phyloP scores from a whole-genome alignment of 2,329 filamentous ascomycete genomes.

The Intubia oerlemansii region DNA sequence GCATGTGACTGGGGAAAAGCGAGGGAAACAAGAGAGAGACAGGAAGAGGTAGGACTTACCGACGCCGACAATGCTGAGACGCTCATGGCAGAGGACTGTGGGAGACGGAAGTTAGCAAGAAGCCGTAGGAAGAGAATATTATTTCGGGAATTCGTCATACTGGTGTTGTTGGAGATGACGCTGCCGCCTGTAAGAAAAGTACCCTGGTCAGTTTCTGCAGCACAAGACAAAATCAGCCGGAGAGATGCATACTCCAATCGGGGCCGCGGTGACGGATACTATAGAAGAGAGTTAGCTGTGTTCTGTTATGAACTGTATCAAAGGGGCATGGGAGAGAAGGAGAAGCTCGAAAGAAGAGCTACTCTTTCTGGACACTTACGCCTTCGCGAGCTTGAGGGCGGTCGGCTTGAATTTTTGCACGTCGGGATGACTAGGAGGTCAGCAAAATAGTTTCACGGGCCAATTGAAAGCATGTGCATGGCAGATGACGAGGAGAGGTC shows the following conservation, averaged over 20 bases:
- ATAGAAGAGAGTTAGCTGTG: constrained; percentile 10
- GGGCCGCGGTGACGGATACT: constrained; percentile 91
- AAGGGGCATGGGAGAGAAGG: constrained; percentile 6
- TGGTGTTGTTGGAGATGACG: constrained; percentile 75
- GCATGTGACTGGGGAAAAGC: constrained; percentile 7
- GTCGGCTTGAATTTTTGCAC: constrained; percentile 92
- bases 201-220: too few relatives aligned
- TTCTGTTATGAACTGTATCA: constrained; percentile 5
- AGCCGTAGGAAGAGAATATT: neutral
- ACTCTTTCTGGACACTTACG: constrained; percentile 40
- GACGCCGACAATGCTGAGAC: constrained; percentile 91
- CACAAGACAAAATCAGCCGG: neutral
- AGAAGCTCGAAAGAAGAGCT: neutral
- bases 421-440: constrained; percentile 51
- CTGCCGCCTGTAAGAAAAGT: constrained; percentile 45
- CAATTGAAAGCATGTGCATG: too few relatives aligned
- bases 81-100: constrained; percentile 88
- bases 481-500: too few relatives aligned
- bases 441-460: neutral
- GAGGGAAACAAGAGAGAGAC: constrained; percentile 1
- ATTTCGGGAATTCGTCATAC: constrained; percentile 29
- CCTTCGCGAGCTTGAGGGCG: constrained; percentile 81
- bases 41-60: constrained; percentile 31
- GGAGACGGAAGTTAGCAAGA: constrained; percentile 14
- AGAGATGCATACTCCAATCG: constrained; percentile 58